Conservation (phyloP, 352 stramenopile genomes). For the Phytopythium aichiense region DNA sequence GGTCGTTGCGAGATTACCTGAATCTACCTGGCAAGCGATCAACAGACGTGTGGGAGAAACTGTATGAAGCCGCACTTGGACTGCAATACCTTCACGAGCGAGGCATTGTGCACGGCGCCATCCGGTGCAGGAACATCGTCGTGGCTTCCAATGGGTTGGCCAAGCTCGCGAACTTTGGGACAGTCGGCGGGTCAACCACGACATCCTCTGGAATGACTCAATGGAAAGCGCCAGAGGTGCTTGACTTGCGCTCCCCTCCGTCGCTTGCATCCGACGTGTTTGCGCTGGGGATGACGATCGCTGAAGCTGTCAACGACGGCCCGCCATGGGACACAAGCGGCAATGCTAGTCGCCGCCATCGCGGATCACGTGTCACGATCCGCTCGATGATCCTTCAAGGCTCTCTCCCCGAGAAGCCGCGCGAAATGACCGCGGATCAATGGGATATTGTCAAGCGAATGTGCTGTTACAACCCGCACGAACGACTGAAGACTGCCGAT, state of each 20-base stretch:
- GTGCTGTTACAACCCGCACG: constrained; percentile 17
- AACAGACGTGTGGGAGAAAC: constrained; percentile 11
- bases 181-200: not conserved
- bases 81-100: constrained; percentile 44
- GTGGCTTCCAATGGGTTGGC: constrained; percentile 9
- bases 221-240: constrained; percentile 24
- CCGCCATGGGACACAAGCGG: constrained; percentile 16
- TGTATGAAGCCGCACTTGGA: constrained; percentile 29
- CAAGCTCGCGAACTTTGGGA: constrained; percentile 12
- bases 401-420: constrained; percentile 12
- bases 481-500: constrained; percentile 19
- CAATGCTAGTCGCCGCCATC: not conserved
- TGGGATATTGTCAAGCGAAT: constrained; percentile 24
- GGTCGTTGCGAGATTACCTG: constrained; percentile 7
- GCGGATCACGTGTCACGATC: not conserved
- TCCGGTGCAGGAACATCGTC: constrained; percentile 35
- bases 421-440: constrained; percentile 15
- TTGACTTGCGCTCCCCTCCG: constrained; percentile 2
- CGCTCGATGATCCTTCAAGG: constrained; percentile 9
- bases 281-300: constrained; percentile 25
- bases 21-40: not conserved
- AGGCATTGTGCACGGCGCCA: constrained; percentile 60
- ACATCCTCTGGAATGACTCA: constrained; percentile 2
- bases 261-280: constrained; percentile 23
- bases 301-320: constrained; percentile 23